phyloP scores from a whole-genome alignment of 768 basidiomycete genomes.

The Boletus eberwhitei region DNA sequence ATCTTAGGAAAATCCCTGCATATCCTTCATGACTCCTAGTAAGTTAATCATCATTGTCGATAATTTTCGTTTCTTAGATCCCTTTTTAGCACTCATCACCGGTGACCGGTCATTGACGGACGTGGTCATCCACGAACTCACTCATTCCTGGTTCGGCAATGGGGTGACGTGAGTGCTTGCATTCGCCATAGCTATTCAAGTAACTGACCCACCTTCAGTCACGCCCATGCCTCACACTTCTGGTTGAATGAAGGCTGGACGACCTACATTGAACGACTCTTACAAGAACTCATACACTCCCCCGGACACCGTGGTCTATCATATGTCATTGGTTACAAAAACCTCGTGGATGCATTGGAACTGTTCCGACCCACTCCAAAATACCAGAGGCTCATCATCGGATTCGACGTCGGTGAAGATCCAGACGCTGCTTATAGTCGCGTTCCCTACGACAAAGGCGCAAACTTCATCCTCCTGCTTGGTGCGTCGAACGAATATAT shows the following conservation, averaged over 20 bases:
- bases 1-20: slow-evolving; percentile 79
- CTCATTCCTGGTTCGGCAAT: slow-evolving; percentile 93
- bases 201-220: slow-evolving; percentile 33
- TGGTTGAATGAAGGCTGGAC: slow-evolving; percentile 97
- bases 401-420: slow-evolving; percentile 69
- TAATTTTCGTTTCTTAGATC: not conserved
- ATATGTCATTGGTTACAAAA: slow-evolving; percentile 72
- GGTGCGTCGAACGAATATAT: slow-evolving; percentile 38
- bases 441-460: slow-evolving; percentile 88
- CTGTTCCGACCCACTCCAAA: slow-evolving; percentile 54
- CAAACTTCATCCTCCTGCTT: slow-evolving; percentile 82
- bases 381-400: slow-evolving; percentile 78
- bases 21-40: slow-evolving; percentile 90
- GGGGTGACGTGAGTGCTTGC: slow-evolving; percentile 63
- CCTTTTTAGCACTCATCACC: slow-evolving; percentile 63
- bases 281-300: slow-evolving; percentile 66
- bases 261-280: slow-evolving; percentile 84
- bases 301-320: slow-evolving; percentile 77
- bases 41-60: slow-evolving; percentile 15
- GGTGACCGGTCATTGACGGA: slow-evolving; percentile 86
- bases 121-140: slow-evolving; percentile 84
- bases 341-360: slow-evolving; percentile 66
- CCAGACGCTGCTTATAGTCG: slow-evolving; percentile 72
- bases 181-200: not conserved
- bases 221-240: slow-evolving; percentile 74